Evolutionary conservation across 495 filamentous ascomycete genomes (phyloP).

Genomic region (Hypomontagnella monticulosa): DNA sequence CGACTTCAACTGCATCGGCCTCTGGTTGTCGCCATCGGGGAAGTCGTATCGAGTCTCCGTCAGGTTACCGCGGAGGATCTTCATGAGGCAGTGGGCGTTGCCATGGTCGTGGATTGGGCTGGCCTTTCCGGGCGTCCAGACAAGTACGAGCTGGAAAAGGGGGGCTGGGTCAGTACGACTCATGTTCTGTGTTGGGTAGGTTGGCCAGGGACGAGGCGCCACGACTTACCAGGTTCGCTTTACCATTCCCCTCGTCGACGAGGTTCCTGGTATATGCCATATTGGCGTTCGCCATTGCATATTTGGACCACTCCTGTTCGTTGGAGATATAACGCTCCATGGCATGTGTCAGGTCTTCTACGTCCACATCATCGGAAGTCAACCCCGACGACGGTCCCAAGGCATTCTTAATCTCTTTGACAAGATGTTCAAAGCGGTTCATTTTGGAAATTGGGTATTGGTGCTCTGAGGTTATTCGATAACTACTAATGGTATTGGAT

Average conservation of each 20-base stretch:
- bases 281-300: slow-evolving; percentile 71
- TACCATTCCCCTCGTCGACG: slow-evolving; percentile 90
- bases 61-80: slow-evolving; percentile 77
- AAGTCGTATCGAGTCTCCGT: slow-evolving; percentile 83
- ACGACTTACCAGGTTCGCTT: slow-evolving; percentile 79
- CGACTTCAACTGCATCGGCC: slow-evolving; percentile 62
- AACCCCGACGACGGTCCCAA: slow-evolving; percentile 83
- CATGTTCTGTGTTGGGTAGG: background rate
- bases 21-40: slow-evolving; percentile 64
- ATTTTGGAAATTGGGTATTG: slow-evolving; percentile 17
- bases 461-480: slow-evolving; percentile 5
- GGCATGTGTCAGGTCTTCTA: slow-evolving; percentile 68
- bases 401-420: slow-evolving; percentile 72
- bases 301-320: slow-evolving; percentile 74
- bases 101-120: slow-evolving; percentile 90
- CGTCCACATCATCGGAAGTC: slow-evolving; percentile 80
- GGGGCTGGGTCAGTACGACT: slow-evolving; percentile 20
- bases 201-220: background rate
- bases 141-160: slow-evolving; percentile 74
- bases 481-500: slow-evolving; percentile 7
- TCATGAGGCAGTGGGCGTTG: slow-evolving; percentile 79
- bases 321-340: slow-evolving; percentile 78
- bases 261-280: slow-evolving; percentile 86
- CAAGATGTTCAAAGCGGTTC: slow-evolving; percentile 75
- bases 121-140: slow-evolving; percentile 91